Evolutionary conservation across 108 stramenopile genomes (phyloP).

Genomic region (Discostella stelligeroides): DNA sequence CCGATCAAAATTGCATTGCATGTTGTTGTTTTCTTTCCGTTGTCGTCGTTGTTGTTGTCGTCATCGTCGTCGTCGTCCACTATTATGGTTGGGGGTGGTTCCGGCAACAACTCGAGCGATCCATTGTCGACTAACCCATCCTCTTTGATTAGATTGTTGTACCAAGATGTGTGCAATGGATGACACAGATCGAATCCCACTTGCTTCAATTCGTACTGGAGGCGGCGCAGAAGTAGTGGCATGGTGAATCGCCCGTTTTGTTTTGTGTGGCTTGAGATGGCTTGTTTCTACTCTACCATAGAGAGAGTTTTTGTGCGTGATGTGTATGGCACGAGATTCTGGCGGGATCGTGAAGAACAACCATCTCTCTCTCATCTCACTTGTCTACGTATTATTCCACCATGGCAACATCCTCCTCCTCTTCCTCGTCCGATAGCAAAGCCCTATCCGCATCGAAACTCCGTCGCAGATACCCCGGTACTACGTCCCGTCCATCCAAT

Average conservation of each 20-base stretch:
- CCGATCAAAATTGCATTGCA: conserved; percentile 56
- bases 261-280: too few species aligned
- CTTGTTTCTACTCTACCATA: too few species aligned
- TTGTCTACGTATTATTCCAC: too few species aligned
- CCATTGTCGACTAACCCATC: conserved; percentile 51
- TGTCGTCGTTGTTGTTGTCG: not conserved
- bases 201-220: conserved; percentile 7
- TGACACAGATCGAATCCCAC: conserved; percentile 45
- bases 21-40: too few species aligned
- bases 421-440: conserved; percentile 86
- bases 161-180: conserved; percentile 50
- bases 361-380: too few species aligned
- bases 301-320: too few species aligned
- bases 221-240: too few species aligned
- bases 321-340: too few species aligned
- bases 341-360: too few species aligned
- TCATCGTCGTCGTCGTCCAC: not conserved
- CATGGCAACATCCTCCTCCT: too few species aligned
- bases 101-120: conserved; percentile 43
- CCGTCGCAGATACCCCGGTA: conserved; percentile 37
- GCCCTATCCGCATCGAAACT: conserved; percentile 68
- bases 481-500: conserved; percentile 61
- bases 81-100: conserved; percentile 28
- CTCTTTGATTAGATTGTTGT: conserved; percentile 46
- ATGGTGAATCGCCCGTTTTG: too few species aligned